Base-by-base conservation (phyloP, 805 yeast genomes). In the Wickerhamomyces queroliae region DNA sequence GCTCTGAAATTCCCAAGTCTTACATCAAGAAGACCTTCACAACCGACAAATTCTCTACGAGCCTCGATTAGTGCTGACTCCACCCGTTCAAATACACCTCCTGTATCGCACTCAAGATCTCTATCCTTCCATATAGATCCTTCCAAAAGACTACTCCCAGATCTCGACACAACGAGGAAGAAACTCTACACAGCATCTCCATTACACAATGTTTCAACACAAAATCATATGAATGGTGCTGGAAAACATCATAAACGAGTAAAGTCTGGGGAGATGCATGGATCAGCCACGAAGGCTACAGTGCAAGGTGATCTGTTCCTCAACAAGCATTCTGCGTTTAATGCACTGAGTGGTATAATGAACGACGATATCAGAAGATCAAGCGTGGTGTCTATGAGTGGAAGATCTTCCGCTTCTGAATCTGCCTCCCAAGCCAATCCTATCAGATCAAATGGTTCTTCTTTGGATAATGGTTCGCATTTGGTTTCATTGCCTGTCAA, bases 401-500 rank as follows among this genome's bases (percentile, higher is more conserved):
- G 35, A 11, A 28, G 29, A 28, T 22, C 36, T 10, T 29, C 41
- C 3, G 15, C 43, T 20, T 22, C 43, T 4, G 41, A 25, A 7
- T 17, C 35, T 7, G 21, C 36, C 2, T 18, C 41, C 5, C 7
- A 41, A 2, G 42, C 40, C 13, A 37, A 40, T 10, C 36, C 37
- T 7, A 25, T 28, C 1, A 36, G 39, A 9, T 40, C 45, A 13
- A 37, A 42, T 20, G 52, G 50, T 27, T 63, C 61, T 22, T 64
- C 67, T 3, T 70, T 65, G 10, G 68, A 64, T 38, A 43, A 57
- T n/a, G 60, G 57, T 7, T 64, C 81, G 1, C 75, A 82, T n/a
- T 71, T 79, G 28, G 84, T 84, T 30, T 73, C 83, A 5, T 56
- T 83, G 29, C 87, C 87, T 0, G 65, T 80, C 13, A 80, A 77